These are phyloP conservation scores for Kappamyces sp. DNA, from an alignment of 192 early-diverging fungal genomes.

Conservation along the genomic window DNA sequence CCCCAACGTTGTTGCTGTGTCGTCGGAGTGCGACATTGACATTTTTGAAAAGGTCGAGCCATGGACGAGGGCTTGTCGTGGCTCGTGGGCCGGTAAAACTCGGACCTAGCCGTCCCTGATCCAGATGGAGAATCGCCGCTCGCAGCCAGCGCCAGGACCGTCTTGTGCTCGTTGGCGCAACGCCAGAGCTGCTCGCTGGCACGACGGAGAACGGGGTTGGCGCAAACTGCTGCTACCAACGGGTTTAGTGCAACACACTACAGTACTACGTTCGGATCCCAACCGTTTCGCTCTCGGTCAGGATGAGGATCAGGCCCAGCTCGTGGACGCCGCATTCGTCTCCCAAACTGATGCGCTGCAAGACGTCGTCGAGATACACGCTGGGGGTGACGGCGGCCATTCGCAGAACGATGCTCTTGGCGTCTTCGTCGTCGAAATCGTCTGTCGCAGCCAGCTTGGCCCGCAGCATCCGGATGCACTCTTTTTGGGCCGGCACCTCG, in stretches of 20 bases:
- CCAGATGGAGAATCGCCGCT: too few species aligned
- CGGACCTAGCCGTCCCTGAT: too few species aligned
- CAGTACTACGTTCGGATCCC: conserved; percentile 6
- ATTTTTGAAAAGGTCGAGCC: too few species aligned
- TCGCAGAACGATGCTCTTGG: conserved; percentile 28
- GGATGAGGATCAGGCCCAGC: conserved; percentile 30
- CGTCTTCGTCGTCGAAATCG: conserved; percentile 26
- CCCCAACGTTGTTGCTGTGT: too few species aligned
- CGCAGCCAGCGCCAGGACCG: not conserved
- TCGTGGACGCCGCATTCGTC: conserved; percentile 39
- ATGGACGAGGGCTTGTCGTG: too few species aligned
- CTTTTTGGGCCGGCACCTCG: conserved; percentile 34
- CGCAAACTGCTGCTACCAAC: too few species aligned
- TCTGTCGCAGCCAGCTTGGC: conserved; percentile 10
- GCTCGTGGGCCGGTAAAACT: too few species aligned
- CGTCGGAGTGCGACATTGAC: too few species aligned
- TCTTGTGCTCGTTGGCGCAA: not conserved
- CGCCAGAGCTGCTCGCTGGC: too few species aligned
- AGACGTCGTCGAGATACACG: conserved; percentile 40
- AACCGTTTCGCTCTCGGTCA: conserved; percentile 41
- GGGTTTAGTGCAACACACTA: too few species aligned
- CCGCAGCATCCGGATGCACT: conserved; percentile 34
- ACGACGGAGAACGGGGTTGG: too few species aligned
- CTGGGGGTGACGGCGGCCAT: conserved; percentile 42
- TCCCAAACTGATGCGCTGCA: conserved; percentile 35